A percentile compares a stretch with the other conserved stretches of the same genome.
Conservation (phyloP, 495 filamentous ascomycete genomes). For the Ramalina intermedia region DNA sequence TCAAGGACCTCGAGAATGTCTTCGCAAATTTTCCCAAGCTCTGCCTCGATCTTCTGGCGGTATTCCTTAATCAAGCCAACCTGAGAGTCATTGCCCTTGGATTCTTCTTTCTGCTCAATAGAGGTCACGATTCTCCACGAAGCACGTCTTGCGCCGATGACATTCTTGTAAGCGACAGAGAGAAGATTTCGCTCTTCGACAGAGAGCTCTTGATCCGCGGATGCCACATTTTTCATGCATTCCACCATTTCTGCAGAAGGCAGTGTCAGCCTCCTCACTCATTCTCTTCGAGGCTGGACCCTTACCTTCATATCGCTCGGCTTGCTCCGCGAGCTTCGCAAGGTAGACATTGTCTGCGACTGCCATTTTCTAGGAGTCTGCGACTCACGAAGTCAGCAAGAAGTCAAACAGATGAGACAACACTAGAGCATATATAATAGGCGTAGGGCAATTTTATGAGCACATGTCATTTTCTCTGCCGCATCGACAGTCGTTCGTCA, state of each 20-base stretch:
- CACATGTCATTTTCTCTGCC: too few species aligned
- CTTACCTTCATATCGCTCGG: conserved; percentile 97
- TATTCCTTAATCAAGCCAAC: conserved; percentile 96
- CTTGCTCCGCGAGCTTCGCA: conserved; percentile 99
- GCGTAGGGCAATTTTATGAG: neutral
- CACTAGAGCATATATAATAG: neutral
- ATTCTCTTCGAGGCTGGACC: neutral
- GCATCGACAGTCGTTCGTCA: neutral
- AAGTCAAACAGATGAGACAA: neutral
- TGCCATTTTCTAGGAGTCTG: conserved; percentile 59
- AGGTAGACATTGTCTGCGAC: conserved; percentile 99
- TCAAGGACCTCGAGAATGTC: conserved; percentile 96
- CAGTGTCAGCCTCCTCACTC: neutral
- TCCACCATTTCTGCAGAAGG: conserved; percentile 83
- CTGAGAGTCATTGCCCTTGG: conserved; percentile 93
- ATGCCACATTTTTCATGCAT: conserved; percentile 99
- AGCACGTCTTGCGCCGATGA: conserved; percentile 95
- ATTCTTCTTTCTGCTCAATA: conserved; percentile 99
- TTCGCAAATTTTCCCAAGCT: conserved; percentile 98
- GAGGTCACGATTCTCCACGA: conserved; percentile 99
- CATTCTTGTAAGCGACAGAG: conserved; percentile 99
- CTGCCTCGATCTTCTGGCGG: conserved; percentile 97
- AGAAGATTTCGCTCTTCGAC: conserved; percentile 99
- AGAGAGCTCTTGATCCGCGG: conserved; percentile 90
- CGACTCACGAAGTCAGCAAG: neutral